Percentiles rank a stretch among this genome's conserved stretches.
phyloP scores from a whole-genome alignment of 768 basidiomycete genomes.

The Lentinula detonsa region DNA sequence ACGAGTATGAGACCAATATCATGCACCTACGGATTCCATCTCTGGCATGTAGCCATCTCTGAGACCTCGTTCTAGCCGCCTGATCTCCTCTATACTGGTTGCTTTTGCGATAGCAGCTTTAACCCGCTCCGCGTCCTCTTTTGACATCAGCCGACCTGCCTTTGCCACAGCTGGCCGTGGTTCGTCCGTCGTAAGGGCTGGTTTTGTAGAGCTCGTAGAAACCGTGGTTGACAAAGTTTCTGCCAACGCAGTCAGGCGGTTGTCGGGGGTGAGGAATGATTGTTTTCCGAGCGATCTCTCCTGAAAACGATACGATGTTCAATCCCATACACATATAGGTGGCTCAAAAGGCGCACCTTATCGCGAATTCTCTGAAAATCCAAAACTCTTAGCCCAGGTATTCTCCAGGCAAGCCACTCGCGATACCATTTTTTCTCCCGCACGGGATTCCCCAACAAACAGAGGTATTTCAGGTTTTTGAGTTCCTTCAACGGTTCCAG shows the following conservation, averaged over 20 bases:
- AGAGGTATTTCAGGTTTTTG: slow-evolving; percentile 67
- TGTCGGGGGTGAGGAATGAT: slow-evolving; percentile 77
- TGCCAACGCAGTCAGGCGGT: slow-evolving; percentile 73
- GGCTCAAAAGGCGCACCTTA: slow-evolving; percentile 63
- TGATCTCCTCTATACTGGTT: slow-evolving; percentile 87
- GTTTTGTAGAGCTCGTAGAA: slow-evolving; percentile 60
- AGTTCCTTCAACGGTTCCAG: slow-evolving; percentile 79
- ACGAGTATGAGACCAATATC: slow-evolving; percentile 20
- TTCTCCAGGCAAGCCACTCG: slow-evolving; percentile 90
- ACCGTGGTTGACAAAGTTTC: slow-evolving; percentile 71
- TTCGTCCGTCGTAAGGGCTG: slow-evolving; percentile 66
- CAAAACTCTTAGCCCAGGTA: slow-evolving; percentile 83
- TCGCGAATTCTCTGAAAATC: slow-evolving; percentile 95
- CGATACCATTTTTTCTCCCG: slow-evolving; percentile 93
- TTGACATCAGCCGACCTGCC: slow-evolving; percentile 85
- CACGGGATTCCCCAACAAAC: slow-evolving; percentile 78
- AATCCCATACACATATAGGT: slow-evolving; percentile 13
- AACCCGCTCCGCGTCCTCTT: slow-evolving; percentile 85
- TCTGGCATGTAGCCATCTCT: slow-evolving; percentile 81
- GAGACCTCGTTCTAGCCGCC: slow-evolving; percentile 73
- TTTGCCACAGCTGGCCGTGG: slow-evolving; percentile 63
- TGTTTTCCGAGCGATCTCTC: slow-evolving; percentile 72
- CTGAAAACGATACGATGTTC: slow-evolving; percentile 30
- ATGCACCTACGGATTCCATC: slow-evolving; percentile 75
- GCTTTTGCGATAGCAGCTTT: slow-evolving; percentile 85